phyloP scores from a whole-genome alignment of 2,329 filamentous ascomycete species.

The Colletotrichum eremochloae region DNA sequence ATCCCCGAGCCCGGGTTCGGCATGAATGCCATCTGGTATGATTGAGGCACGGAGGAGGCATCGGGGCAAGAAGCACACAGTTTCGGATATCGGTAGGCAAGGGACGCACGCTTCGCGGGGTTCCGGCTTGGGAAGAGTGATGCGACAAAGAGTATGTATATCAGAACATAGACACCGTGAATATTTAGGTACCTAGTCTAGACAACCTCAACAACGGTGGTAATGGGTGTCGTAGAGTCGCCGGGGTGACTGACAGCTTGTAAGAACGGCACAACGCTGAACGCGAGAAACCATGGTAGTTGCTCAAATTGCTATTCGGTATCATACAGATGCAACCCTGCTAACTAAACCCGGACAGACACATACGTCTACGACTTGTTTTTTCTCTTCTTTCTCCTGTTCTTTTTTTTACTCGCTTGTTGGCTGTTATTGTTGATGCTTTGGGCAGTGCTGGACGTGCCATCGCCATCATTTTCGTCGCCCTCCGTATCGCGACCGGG shows the following conservation, averaged over 20 bases:
- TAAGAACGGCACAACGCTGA: background rate
- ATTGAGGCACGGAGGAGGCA: slow-evolving; percentile 52
- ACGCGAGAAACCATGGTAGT: background rate
- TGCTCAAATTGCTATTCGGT: slow-evolving; percentile 31
- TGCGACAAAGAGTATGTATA: background rate
- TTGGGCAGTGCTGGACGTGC: slow-evolving; percentile 31
- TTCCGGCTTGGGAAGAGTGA: background rate
- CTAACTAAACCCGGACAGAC: background rate
- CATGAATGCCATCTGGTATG: slow-evolving; percentile 98
- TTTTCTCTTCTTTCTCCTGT: slow-evolving; percentile 55
- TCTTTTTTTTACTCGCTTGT: slow-evolving; percentile 52
- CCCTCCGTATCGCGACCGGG: slow-evolving; percentile 23
- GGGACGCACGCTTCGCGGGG: no score
- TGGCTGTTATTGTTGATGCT: slow-evolving; percentile 31
- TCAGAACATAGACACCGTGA: no score
- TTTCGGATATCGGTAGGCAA: background rate
- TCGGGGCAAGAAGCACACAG: background rate
- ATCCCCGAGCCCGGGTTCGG: slow-evolving; percentile 91
- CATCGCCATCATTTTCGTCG: slow-evolving; percentile 34
- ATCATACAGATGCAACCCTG: slow-evolving; percentile 28
- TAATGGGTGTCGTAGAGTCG: background rate
- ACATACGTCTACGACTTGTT: slow-evolving; percentile 47
- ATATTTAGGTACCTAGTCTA: background rate
- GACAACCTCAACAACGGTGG: background rate
- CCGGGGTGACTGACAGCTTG: no score